Percentiles rank a stretch among this genome's conserved stretches.
phyloP scores from a whole-genome alignment of 83 land plant genomes.

The Picea mariana region DNA sequence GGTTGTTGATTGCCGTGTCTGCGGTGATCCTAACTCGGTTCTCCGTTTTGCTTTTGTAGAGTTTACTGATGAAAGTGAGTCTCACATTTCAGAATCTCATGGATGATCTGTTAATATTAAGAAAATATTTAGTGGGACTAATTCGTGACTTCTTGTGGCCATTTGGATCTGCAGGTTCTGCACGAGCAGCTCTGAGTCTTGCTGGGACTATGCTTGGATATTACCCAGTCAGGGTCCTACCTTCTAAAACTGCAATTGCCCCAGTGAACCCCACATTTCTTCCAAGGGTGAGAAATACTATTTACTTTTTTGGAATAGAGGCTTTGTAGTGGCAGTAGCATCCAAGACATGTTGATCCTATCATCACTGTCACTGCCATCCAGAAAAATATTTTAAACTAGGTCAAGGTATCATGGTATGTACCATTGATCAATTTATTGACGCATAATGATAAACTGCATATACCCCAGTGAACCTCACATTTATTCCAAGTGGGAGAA shows the following conservation, averaged over 20 bases:
- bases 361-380: too few species aligned
- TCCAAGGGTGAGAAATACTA: conserved; percentile 60
- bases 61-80: conserved; percentile 91
- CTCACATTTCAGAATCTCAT: background rate
- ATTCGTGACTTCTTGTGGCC: background rate
- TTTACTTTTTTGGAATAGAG: too few species aligned
- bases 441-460: conserved; percentile 54
- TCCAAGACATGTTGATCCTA: background rate
- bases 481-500: conserved; percentile 77
- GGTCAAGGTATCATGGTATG: too few species aligned
- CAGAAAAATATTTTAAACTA: background rate
- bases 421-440: too few species aligned
- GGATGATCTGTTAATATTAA: background rate
- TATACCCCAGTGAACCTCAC: conserved; percentile 95
- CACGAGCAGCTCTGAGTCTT: conserved; percentile 80
- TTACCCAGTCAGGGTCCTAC: conserved; percentile 93
- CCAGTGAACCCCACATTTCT: conserved; percentile 94
- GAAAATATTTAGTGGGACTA: background rate
- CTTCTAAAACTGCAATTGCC: conserved; percentile 96
- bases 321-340: background rate
- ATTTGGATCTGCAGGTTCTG: conserved; percentile 57
- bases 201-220: conserved; percentile 95
- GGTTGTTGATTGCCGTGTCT: conserved; percentile 98
- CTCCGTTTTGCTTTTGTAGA: conserved; percentile 98
- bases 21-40: conserved; percentile 97